Base-by-base conservation (phyloP, 305 asterid species). In the Euphrasia arctica region DNA sequence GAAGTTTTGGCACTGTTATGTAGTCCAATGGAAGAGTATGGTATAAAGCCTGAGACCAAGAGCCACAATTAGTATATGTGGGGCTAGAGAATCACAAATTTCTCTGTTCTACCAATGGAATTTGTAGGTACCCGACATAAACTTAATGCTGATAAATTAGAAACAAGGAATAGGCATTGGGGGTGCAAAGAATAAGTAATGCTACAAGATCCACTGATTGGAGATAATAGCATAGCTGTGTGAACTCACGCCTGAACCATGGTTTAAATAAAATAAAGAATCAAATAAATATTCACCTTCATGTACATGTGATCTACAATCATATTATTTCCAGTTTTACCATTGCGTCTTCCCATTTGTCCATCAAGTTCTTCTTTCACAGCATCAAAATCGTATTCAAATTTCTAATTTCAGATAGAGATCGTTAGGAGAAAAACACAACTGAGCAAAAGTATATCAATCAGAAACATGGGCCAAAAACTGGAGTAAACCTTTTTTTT, bases 21-120 rank as follows among this genome's bases (percentile, higher is more conserved):
- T 85, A 84, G 72, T 79, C 74, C 96, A 86, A 4, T 25, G 91
- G 94, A 58, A 93, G 96, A 70, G 96, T 90, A 68, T 88, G 90
- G 77, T 78, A 83, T 70, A 93, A 70, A 64, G 98, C 97, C 98
- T 93, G 90, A 68, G 66, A 75, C 31, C 58, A 61, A 62, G 70
- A 59, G 41, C 62, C 59, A 62, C 54, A 42, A 10, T 45, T 58
- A 25, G 43, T 36, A 60, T 6, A 36, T 5, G 42, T 5, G 9
- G 9, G 9, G 42, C 42, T 36, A 36, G 42, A 5, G 42, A 32
- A 36, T 36, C 42, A 36, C 9, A 36, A 36, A 36, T 9, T 36
- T 5, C 8, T 36, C 42, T 36, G 42, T 36, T 36, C 42, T 36
- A 5, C 6, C 6, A 7, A 5, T 36, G 55, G 59, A 58, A 36